These are phyloP conservation scores for Protomyces lactucae-debilis DNA, from an alignment of 1,139 yeast genomes.

Conservation along the genomic window DNA sequence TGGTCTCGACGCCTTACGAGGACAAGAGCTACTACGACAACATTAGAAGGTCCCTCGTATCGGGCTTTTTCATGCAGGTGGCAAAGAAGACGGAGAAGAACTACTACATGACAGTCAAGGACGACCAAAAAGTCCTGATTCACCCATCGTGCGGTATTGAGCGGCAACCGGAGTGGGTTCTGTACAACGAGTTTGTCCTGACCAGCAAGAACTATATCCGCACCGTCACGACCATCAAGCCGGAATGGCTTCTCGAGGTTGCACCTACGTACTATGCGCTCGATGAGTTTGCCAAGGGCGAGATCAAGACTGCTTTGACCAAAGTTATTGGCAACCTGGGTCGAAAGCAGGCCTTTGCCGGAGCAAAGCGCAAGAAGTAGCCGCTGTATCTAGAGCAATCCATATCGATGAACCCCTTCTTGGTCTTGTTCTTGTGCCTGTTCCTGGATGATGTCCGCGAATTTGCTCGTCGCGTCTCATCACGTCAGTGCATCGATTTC, in stretches of 20 bases:
- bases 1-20: constrained; percentile 65
- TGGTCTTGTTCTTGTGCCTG: not conserved
- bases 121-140: constrained; percentile 87
- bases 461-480: too few species aligned
- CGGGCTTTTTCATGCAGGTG: constrained; percentile 98
- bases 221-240: constrained; percentile 85
- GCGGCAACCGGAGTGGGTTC: constrained; percentile 84
- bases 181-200: constrained; percentile 90
- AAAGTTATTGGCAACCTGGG: constrained; percentile 45
- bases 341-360: not conserved
- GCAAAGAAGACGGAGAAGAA: constrained; percentile 78
- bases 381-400: too few species aligned
- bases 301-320: constrained; percentile 73
- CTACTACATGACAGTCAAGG: constrained; percentile 81
- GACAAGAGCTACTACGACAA: constrained; percentile 61
- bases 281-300: constrained; percentile 72
- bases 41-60: constrained; percentile 75
- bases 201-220: constrained; percentile 90
- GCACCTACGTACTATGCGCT: constrained; percentile 83
- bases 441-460: too few species aligned
- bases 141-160: constrained; percentile 91
- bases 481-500: too few species aligned
- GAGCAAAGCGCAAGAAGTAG: constrained; percentile 1
- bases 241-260: constrained; percentile 83
- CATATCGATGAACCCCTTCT: not conserved